These are phyloP conservation scores for Botrytis fragariae DNA, from an alignment of 2,329 filamentous ascomycete species.

Conservation along the genomic window DNA sequence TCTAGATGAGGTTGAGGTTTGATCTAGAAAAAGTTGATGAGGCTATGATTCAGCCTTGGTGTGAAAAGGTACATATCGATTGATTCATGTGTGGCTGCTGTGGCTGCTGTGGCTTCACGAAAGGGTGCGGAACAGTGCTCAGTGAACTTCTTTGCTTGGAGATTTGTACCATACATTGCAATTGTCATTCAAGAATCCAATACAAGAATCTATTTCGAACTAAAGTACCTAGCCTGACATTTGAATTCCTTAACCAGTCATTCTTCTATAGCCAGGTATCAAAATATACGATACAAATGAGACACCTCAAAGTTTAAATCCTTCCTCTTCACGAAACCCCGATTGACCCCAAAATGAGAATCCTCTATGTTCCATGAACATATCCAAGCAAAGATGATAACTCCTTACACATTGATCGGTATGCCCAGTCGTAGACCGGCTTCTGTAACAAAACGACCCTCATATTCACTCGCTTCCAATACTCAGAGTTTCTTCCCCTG, in stretches of 20 bases:
- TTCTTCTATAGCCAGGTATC: neutral
- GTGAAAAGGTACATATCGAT: neutral
- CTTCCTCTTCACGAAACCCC: neutral
- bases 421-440: neutral
- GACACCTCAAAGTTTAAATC: neutral
- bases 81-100: neutral
- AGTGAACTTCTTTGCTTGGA: neutral
- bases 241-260: no score
- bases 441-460: neutral
- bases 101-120: neutral
- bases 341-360: neutral
- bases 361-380: neutral
- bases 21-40: neutral
- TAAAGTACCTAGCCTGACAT: neutral
- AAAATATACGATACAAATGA: neutral
- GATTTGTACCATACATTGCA: neutral
- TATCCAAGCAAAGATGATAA: neutral
- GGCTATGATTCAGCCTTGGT: conserved; percentile 2
- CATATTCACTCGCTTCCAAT: neutral
- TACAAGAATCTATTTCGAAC: conserved; percentile 34
- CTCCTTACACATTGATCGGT: neutral
- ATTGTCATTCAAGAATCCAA: neutral
- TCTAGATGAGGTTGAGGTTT: neutral
- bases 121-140: neutral
- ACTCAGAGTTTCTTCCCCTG: neutral